Conservation (phyloP, 2,329 filamentous ascomycete species). For the Nemania diffusa region DNA sequence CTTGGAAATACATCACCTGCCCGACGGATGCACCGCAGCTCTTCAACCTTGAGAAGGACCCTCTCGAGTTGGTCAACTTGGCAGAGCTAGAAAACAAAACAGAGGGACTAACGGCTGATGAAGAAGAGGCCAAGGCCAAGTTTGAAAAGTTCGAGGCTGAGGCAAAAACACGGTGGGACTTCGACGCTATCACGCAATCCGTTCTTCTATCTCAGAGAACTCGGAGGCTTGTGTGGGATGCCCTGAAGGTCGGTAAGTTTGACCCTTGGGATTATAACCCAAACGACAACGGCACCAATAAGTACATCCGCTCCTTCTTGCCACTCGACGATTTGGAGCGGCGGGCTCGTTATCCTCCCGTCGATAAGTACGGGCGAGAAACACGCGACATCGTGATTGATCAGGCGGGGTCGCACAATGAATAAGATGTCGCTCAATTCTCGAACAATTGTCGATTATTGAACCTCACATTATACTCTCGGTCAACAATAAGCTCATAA, state of each 20-base stretch:
- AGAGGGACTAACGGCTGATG: constrained; percentile 52
- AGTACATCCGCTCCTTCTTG: constrained; percentile 85
- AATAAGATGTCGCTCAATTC: constrained; percentile 46
- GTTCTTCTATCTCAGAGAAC: constrained; percentile 82
- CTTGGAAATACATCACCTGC: constrained; percentile 92
- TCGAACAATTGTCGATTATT: neutral
- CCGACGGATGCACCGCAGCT: constrained; percentile 85
- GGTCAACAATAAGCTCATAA: neutral
- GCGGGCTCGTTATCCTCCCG: constrained; percentile 75
- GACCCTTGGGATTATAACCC: constrained; percentile 90
- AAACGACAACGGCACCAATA: constrained; percentile 72
- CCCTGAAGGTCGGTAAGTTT: constrained; percentile 78
- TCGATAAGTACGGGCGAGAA: constrained; percentile 65
- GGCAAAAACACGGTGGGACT: constrained; percentile 81
- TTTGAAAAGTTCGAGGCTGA: constrained; percentile 78
- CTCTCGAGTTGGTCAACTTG: constrained; percentile 80
- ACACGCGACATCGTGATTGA: constrained; percentile 55
- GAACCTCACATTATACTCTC: neutral
- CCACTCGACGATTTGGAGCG: constrained; percentile 84
- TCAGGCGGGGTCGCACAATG: constrained; percentile 57
- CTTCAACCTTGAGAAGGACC: constrained; percentile 81
- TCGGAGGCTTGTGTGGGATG: constrained; percentile 80
- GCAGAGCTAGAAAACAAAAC: constrained; percentile 58
- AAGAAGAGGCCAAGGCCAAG: constrained; percentile 59
- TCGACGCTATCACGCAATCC: constrained; percentile 77